These are phyloP conservation scores for Primulina eburnea DNA, from an alignment of 257 asterid species.

Conservation along the genomic window DNA sequence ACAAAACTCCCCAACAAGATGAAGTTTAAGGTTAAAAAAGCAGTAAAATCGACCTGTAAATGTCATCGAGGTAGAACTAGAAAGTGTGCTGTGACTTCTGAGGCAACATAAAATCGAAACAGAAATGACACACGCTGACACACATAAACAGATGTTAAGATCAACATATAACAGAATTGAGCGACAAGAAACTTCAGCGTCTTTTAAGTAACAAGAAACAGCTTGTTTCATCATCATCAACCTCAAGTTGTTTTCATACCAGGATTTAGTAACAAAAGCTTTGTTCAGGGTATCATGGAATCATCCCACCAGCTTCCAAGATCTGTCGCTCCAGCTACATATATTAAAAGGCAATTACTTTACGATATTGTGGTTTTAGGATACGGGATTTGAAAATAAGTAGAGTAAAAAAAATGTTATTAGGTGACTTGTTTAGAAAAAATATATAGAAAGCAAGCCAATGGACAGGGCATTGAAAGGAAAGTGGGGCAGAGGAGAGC, in stretches of 20 bases:
- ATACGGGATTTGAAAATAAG: background rate
- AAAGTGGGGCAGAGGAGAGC: background rate
- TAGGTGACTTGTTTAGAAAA: no score
- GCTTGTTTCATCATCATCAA: background rate
- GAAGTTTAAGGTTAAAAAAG: no score
- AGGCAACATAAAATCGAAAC: background rate
- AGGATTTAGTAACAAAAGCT: background rate
- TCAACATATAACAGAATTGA: background rate
- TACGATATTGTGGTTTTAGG: background rate
- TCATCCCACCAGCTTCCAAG: slow-evolving; percentile 69
- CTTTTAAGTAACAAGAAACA: background rate
- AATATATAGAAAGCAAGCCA: background rate
- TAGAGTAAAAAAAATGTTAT: background rate
- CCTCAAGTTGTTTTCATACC: slow-evolving; percentile 9
- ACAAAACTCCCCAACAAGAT: no score
- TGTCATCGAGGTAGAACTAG: background rate
- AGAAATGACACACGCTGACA: background rate
- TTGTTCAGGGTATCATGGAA: slow-evolving; percentile 35
- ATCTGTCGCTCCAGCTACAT: slow-evolving; percentile 81
- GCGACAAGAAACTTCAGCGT: background rate
- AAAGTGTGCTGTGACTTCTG: background rate
- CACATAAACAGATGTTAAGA: background rate
- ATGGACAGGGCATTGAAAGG: background rate
- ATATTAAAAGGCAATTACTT: background rate
- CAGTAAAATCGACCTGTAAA: background rate